Evolutionary conservation across 164 flowering plant species (phyloP).

Genomic region (Paratinospora sagittata): DNA sequence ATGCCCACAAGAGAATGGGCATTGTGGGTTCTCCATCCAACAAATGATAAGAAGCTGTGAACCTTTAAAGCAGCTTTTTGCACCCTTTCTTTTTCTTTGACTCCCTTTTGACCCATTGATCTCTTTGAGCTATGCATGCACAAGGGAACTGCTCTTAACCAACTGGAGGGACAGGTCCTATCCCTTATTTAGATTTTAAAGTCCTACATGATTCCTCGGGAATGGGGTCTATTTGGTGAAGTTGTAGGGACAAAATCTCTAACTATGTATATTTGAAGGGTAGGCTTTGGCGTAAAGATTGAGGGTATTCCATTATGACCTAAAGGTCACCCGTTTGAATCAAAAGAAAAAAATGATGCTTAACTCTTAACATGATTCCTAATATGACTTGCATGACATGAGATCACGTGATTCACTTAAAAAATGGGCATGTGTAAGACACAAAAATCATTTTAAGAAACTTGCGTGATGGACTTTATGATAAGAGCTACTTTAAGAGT

Average conservation of each 20-base stretch:
- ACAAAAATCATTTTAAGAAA: no score
- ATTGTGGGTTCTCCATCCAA: conserved; percentile 32
- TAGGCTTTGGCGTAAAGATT: no score
- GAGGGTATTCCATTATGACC: no score
- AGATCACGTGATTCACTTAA: no score
- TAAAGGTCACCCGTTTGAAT: no score
- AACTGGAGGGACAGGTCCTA: conserved; percentile 20
- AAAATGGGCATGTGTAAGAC: no score
- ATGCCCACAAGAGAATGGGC: conserved; percentile 31
- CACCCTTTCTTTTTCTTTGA: conserved; percentile 23
- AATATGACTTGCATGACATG: no score
- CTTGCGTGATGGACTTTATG: no score
- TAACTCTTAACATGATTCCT: no score
- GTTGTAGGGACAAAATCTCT: neutral
- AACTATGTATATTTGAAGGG: no score
- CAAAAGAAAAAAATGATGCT: no score
- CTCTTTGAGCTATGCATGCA: conserved; percentile 31
- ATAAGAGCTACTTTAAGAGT: no score
- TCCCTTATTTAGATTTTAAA: conserved; percentile 19
- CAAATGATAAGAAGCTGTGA: conserved; percentile 25
- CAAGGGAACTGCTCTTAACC: conserved; percentile 20
- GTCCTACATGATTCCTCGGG: conserved; percentile 7
- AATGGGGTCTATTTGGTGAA: neutral
- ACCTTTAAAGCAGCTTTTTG: conserved; percentile 22
- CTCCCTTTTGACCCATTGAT: conserved; percentile 34